Conservation (phyloP, 2,329 filamentous ascomycete genomes). For the Kalmusia sp. region DNA sequence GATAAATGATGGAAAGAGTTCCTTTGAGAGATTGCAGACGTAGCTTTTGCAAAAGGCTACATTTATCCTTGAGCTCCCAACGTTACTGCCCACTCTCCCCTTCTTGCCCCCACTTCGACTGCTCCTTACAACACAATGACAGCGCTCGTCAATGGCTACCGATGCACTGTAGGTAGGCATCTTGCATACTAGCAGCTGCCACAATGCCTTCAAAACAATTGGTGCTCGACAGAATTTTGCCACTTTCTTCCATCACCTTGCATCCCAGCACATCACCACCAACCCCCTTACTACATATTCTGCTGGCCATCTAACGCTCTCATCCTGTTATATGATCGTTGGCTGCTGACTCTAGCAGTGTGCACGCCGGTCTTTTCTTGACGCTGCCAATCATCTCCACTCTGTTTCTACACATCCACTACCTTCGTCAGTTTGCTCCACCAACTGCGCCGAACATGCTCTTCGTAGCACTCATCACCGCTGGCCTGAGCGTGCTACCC, state of each 20-base stretch:
- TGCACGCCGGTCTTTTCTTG: not conserved
- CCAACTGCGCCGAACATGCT: not conserved
- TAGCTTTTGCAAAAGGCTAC: too few relatives aligned
- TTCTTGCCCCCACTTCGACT: too few relatives aligned
- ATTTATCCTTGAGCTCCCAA: too few relatives aligned
- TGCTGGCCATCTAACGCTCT: too few relatives aligned
- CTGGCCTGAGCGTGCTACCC: not conserved
- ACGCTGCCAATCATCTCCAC: not conserved
- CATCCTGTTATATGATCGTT: too few relatives aligned
- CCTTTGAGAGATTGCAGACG: too few relatives aligned
- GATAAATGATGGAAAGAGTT: too few relatives aligned
- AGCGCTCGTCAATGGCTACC: too few relatives aligned
- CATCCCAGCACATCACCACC: constrained; percentile 2
- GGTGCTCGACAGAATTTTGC: not conserved
- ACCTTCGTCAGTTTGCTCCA: not conserved
- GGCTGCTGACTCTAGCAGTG: not conserved
- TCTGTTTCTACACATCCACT: not conserved
- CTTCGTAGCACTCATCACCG: not conserved
- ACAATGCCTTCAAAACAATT: not conserved
- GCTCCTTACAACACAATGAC: not conserved
- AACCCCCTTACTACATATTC: too few relatives aligned
- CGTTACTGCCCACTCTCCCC: too few relatives aligned
- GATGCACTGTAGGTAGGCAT: too few relatives aligned
- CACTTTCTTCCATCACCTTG: not conserved
- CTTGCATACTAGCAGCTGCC: not conserved